A percentile compares a stretch with the other conserved stretches of the same genome.
phyloP scores from a whole-genome alignment of 805 yeast genomes.

The Komagataella pastoris region DNA sequence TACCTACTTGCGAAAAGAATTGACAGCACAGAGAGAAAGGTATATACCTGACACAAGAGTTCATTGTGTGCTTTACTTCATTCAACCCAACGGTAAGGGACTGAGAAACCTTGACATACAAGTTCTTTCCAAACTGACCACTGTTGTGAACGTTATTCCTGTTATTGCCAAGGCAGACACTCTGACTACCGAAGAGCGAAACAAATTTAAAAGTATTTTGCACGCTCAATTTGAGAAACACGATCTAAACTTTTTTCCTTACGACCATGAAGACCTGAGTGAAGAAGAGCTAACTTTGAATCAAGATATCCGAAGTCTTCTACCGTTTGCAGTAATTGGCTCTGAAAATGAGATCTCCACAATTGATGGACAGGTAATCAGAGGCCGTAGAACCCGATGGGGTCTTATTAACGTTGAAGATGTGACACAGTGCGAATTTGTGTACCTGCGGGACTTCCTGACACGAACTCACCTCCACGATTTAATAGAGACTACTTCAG shows the following conservation, averaged over 20 bases:
- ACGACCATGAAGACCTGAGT: conserved; percentile 34
- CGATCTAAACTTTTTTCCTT: conserved; percentile 74
- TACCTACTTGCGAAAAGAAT: conserved; percentile 79
- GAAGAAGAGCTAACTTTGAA: conserved; percentile 66
- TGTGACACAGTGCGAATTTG: conserved; percentile 91
- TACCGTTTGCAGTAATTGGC: conserved; percentile 94
- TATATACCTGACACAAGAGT: conserved; percentile 78
- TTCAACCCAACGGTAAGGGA: conserved; percentile 83
- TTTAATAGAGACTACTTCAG: conserved; percentile 83
- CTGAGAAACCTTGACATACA: conserved; percentile 72
- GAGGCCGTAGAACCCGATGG: conserved; percentile 91
- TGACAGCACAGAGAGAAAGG: conserved; percentile 87
- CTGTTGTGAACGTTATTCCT: conserved; percentile 89
- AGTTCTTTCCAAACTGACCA: conserved; percentile 73
- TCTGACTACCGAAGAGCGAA: conserved; percentile 75
- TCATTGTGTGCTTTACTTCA: conserved; percentile 84
- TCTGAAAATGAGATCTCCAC: conserved; percentile 61
- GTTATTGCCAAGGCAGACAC: conserved; percentile 91
- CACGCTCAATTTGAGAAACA: conserved; percentile 68
- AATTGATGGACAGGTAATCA: conserved; percentile 65
- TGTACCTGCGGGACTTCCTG: conserved; percentile 83
- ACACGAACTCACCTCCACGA: conserved; percentile 94
- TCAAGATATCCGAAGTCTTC: conserved; percentile 56
- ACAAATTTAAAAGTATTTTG: conserved; percentile 58
- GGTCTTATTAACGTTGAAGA: conserved; percentile 90